A percentile compares a stretch with the other conserved stretches of the same genome.
phyloP scores from a whole-genome alignment of 257 asterid genomes.

The Thymus quinquecostatus region DNA sequence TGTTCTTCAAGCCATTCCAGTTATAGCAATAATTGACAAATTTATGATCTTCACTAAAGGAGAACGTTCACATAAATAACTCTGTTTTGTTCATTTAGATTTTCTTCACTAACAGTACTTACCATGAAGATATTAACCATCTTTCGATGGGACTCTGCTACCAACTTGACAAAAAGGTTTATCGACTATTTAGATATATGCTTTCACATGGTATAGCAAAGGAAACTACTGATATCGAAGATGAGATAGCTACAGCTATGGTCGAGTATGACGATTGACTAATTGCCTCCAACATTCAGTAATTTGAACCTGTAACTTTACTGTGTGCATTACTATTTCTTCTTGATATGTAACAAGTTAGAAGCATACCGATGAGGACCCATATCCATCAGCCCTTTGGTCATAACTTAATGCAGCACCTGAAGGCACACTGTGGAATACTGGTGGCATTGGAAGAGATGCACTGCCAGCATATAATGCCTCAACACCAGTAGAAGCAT shows the following conservation, averaged over 20 bases:
- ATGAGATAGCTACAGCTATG: conserved; percentile 20
- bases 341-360: conserved; percentile 17
- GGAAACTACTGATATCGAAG: conserved; percentile 10
- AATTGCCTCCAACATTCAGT: conserved; percentile 14
- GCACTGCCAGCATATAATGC: conserved; percentile 53
- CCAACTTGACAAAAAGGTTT: not conserved
- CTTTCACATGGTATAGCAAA: not conserved
- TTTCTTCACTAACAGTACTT: not conserved
- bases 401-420: conserved; percentile 66
- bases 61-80: conserved; percentile 10
- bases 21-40: not conserved
- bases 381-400: conserved; percentile 78
- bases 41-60: not conserved
- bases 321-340: not conserved
- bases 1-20: not conserved
- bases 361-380: conserved; percentile 62
- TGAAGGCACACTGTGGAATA: conserved; percentile 53
- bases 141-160: not conserved
- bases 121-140: conserved; percentile 1
- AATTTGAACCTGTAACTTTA: not conserved
- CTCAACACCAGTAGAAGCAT: conserved; percentile 66
- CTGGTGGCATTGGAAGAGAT: conserved; percentile 62
- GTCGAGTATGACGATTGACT: not conserved
- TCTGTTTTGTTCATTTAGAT: not conserved
- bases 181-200: not conserved